Percentiles rank a stretch among this genome's conserved stretches.
Conservation (phyloP, 2,329 filamentous ascomycete genomes). For the Teratosphaeria epicoccoides region DNA sequence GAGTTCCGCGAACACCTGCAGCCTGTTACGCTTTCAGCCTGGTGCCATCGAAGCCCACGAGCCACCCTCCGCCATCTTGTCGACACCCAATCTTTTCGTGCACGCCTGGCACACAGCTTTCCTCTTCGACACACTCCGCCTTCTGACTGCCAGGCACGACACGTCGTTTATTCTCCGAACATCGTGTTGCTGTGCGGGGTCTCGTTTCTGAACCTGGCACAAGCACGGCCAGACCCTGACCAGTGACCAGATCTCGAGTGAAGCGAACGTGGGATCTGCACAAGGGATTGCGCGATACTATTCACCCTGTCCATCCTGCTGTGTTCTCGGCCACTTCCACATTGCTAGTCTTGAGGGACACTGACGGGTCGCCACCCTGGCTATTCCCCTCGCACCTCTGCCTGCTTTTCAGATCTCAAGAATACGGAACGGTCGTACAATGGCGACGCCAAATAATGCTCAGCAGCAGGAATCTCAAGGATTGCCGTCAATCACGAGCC, state of each 20-base stretch:
- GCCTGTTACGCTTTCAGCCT: slow-evolving; percentile 12
- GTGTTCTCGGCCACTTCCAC: background rate
- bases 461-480: slow-evolving; percentile 16
- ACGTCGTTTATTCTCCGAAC: slow-evolving; percentile 15
- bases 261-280: background rate
- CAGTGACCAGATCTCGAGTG: background rate
- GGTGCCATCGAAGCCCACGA: slow-evolving; percentile 12
- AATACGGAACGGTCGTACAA: slow-evolving; percentile 7
- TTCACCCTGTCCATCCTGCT: background rate
- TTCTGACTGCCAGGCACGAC: slow-evolving; percentile 3
- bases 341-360: background rate
- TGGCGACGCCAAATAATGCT: slow-evolving; percentile 15
- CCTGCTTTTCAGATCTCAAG: background rate
- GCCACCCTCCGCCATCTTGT: slow-evolving; percentile 4
- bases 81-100: slow-evolving; percentile 6
- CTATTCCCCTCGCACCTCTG: background rate
- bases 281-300: background rate
- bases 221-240: background rate
- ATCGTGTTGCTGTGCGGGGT: background rate
- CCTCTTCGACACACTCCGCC: slow-evolving; percentile 7
- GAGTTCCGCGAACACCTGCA: slow-evolving; percentile 13
- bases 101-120: slow-evolving; percentile 4
- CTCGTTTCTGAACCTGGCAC: background rate
- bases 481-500: slow-evolving; percentile 27
- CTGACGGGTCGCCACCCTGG: background rate